phyloP scores from a whole-genome alignment of 2,329 filamentous ascomycete species.

The Alternaria novae-zelandiae region DNA sequence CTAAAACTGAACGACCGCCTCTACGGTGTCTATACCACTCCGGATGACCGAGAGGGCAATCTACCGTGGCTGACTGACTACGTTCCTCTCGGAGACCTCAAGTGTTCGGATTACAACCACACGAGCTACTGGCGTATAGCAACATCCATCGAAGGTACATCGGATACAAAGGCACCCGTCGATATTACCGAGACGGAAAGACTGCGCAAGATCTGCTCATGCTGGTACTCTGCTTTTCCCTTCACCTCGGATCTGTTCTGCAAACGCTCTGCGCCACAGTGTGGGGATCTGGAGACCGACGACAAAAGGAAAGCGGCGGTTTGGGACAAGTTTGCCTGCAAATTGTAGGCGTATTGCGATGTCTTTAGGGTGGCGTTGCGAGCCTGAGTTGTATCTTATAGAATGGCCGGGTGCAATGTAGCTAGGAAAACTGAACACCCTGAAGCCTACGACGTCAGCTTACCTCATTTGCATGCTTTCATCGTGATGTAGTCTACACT shows the following conservation, averaged over 20 bases:
- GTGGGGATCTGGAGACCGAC: neutral
- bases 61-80: neutral
- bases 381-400: neutral
- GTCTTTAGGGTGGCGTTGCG: neutral
- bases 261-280: neutral
- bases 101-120: neutral
- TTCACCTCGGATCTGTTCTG: neutral
- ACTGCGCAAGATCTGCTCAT: neutral
- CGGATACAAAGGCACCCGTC: neutral
- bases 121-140: accelerated
- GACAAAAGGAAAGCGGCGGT: neutral
- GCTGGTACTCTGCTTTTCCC: neutral
- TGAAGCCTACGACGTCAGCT: neutral
- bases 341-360: neutral
- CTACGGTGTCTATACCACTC: neutral
- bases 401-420: neutral
- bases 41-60: neutral
- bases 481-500: neutral
- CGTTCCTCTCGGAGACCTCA: neutral
- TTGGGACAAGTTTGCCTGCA: neutral
- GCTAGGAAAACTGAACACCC: neutral
- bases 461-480: neutral
- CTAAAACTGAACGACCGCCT: neutral
- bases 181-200: neutral
- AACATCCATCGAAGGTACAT: neutral